Conservation (phyloP, 352 stramenopile species). For the Peronosclerospora sorghi region DNA sequence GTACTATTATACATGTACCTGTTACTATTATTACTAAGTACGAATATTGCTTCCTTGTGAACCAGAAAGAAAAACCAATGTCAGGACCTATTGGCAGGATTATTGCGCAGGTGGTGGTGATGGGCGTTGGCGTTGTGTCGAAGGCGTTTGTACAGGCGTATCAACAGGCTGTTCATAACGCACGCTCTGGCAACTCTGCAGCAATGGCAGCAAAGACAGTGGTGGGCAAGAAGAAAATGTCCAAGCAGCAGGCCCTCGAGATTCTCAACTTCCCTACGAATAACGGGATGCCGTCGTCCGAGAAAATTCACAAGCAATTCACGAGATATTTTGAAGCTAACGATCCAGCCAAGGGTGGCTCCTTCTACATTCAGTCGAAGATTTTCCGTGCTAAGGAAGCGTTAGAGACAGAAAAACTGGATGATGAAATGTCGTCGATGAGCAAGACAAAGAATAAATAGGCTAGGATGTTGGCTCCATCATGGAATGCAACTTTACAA, state of each 20-base stretch:
- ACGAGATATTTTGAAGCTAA: constrained; percentile 84
- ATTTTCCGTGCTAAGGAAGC: constrained; percentile 87
- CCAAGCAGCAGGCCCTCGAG: constrained; percentile 58
- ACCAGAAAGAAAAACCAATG: constrained; percentile 22
- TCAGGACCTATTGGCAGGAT: constrained; percentile 73
- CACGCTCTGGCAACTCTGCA: constrained; percentile 58
- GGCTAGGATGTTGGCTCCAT: constrained; percentile 1
- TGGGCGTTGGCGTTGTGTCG: constrained; percentile 70
- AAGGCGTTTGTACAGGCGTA: constrained; percentile 84
- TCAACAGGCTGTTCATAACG: constrained; percentile 81
- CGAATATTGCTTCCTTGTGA: constrained; percentile 2
- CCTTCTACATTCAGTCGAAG: constrained; percentile 90
- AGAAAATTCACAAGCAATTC: constrained; percentile 80
- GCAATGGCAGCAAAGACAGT: constrained; percentile 55
- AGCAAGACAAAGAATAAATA: constrained; percentile 20
- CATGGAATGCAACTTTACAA: not conserved
- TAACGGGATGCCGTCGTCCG: constrained; percentile 23
- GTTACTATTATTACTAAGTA: no score
- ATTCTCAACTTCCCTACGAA: constrained; percentile 74
- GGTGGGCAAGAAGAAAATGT: constrained; percentile 70
- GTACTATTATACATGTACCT: no score
- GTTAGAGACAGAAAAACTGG: constrained; percentile 39
- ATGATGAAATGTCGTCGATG: constrained; percentile 9
- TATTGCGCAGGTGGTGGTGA: constrained; percentile 77
- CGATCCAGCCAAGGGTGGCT: constrained; percentile 83